Percentiles rank a stretch among this genome's conserved stretches.
Evolutionary conservation across 208 protist species (phyloP).

Genomic region (Leishmania tropica): DNA sequence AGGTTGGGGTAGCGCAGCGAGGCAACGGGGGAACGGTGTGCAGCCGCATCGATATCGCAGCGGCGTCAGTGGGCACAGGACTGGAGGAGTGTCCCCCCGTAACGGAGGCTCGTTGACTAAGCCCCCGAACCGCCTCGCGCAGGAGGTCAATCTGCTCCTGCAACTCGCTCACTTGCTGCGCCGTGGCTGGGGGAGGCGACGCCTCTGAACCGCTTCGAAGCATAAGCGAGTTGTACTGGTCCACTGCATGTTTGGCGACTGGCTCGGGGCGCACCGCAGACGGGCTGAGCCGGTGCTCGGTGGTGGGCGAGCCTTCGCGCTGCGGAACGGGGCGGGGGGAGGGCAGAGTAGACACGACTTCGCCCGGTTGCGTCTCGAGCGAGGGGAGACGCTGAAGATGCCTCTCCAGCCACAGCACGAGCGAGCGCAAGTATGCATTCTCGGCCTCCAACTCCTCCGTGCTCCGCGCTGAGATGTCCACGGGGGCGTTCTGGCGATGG

Average conservation of each 20-base stretch:
- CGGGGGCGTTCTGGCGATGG: background rate
- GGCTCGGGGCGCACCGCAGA: conserved; percentile 12
- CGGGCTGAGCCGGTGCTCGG: conserved; percentile 13
- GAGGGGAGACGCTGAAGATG: conserved; percentile 2
- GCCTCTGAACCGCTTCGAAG: background rate
- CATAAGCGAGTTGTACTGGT: background rate
- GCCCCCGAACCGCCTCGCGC: conserved; percentile 44
- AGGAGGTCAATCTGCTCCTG: conserved; percentile 34
- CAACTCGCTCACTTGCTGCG: conserved; percentile 25
- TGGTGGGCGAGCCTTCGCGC: background rate
- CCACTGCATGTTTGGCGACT: background rate
- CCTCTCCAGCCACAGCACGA: conserved; percentile 20
- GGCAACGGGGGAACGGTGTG: conserved; percentile 23
- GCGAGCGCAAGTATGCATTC: conserved; percentile 40
- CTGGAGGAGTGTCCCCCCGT: conserved; percentile 7
- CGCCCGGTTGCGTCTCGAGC: background rate
- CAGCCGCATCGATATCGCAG: conserved; percentile 2
- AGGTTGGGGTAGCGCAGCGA: conserved; percentile 32
- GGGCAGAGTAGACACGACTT: background rate
- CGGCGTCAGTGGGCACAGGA: conserved; percentile 9
- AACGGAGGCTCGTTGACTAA: conserved; percentile 38
- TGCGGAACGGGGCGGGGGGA: background rate
- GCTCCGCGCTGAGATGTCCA: background rate
- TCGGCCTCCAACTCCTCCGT: conserved; percentile 37
- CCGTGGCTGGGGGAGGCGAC: conserved; percentile 10